A percentile compares a stretch with the other conserved stretches of the same genome.
phyloP scores from a whole-genome alignment of 805 yeast genomes.

The Starmerella riodocensis region DNA sequence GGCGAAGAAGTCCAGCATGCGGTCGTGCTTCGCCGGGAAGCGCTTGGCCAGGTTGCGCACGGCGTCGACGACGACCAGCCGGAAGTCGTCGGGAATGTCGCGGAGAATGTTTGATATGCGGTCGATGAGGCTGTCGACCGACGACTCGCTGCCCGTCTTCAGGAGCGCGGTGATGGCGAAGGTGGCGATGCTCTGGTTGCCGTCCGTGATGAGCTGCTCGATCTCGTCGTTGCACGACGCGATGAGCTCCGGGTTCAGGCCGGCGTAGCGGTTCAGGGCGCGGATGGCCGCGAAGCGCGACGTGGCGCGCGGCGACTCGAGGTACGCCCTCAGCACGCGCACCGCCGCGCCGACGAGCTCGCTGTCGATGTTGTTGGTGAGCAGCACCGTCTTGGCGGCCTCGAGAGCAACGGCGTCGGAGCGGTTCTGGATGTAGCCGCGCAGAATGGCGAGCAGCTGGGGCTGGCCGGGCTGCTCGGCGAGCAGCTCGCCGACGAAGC shows the following conservation, averaged over 20 bases:
- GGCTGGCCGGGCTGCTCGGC: conserved; percentile 57
- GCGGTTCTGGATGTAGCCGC: conserved; percentile 62
- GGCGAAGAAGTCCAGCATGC: conserved; percentile 68
- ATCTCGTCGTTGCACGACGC: conserved; percentile 64
- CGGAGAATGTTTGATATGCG: conserved; percentile 80
- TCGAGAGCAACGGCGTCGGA: conserved; percentile 85
- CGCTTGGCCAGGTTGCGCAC: conserved; percentile 81
- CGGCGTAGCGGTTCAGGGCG: conserved; percentile 71
- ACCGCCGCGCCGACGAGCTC: conserved; percentile 37
- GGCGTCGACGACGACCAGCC: conserved; percentile 88
- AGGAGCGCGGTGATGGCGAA: conserved; percentile 92
- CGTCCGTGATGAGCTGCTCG: conserved; percentile 73
- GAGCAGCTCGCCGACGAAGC: conserved; percentile 44
- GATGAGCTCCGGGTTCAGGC: conserved; percentile 63
- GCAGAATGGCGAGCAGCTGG: conserved; percentile 50
- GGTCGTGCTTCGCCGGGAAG: conserved; percentile 80
- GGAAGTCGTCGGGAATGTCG: conserved; percentile 92
- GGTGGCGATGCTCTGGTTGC: conserved; percentile 85
- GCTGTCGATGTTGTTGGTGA: conserved; percentile 30
- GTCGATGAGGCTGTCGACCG: conserved; percentile 76
- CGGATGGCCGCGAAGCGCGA: conserved; percentile 90
- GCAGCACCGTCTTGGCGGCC: conserved; percentile 65
- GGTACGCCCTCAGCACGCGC: conserved; percentile 55
- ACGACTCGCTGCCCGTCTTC: conserved; percentile 84
- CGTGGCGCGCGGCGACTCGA: conserved; percentile 79